Evolutionary conservation across 352 stramenopile genomes (phyloP), one percentile per base, ranked within the genome.

Genomic region (Phytopythium litorale): DNA sequence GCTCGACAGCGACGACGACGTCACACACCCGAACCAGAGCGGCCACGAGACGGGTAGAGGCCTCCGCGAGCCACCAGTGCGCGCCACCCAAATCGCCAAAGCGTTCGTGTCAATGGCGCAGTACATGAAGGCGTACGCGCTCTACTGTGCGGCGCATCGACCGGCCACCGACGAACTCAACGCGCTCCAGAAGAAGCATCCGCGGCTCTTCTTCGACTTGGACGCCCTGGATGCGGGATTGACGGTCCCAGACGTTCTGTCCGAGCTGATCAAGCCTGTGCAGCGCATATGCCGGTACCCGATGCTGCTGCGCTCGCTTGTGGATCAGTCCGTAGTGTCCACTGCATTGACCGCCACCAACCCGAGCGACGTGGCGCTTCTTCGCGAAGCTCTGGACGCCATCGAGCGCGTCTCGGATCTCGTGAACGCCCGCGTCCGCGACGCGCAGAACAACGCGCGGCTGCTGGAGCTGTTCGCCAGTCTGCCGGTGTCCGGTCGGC

Each of bases 211-310:
- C 15, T 5, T 35, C 46, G 23, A 52, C 23, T 11, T 35, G 21
- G 23, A 28, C 4, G 15, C 5, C 23, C 1, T 51, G 11, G 1
- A 32, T 32, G 66, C 51, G 37, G 67, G 48, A 40, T 56, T 51
- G 54, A 71, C 49, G 32, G 40, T 38, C 43, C 56, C 25, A 23
- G 48, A 56, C 30, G 70, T 87, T 19, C 67, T 78, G 40, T 87
- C 78, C 9, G 67, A 83, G 18, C 69, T 91, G 18, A 89, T 91
- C 60, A 91, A 91, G 40, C 79, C 81, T 28, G 79, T 88, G 25
- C 81, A 91, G 46, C 79, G 81, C 21, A 84, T 91, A 57, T 91
- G 78, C 45, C 76, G 74, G 37, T 91, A 91, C 55, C 76, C 79
- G 16, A 60, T 91, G 49, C 67, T 91, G 23, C 81, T 89, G 42